Percentiles rank a stretch among this genome's conserved stretches.
Conservation (phyloP, 2,329 filamentous ascomycete genomes). For the Dactylellina drechsleri region DNA sequence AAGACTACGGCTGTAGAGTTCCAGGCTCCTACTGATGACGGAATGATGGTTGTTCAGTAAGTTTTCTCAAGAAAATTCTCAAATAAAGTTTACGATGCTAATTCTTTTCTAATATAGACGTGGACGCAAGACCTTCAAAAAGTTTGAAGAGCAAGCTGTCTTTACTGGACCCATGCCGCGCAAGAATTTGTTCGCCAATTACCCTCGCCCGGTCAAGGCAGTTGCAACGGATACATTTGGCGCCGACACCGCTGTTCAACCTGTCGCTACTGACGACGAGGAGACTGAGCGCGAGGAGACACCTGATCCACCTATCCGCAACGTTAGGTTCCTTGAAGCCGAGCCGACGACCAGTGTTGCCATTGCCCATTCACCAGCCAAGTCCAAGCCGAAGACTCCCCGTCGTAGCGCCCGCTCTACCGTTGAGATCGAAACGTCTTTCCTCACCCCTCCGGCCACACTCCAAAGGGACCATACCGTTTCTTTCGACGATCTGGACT, state of each 20-base stretch:
- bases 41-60: constrained; percentile 52
- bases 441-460: constrained; percentile 44
- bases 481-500: constrained; percentile 19
- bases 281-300: constrained; percentile 51
- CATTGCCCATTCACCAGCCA: constrained; percentile 25
- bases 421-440: constrained; percentile 34
- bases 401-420: constrained; percentile 30
- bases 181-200: constrained; percentile 48
- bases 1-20: constrained; percentile 15
- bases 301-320: constrained; percentile 36
- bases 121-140: constrained; percentile 30
- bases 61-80: constrained; percentile 6
- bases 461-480: constrained; percentile 31
- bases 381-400: constrained; percentile 39
- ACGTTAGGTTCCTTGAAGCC: constrained; percentile 47
- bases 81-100: constrained; percentile 9
- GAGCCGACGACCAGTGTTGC: constrained; percentile 9
- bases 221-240: neutral
- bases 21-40: constrained; percentile 20
- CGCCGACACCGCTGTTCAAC: neutral
- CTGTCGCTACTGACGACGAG: constrained; percentile 47
- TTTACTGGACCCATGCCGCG: constrained; percentile 39
- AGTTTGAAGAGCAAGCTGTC: constrained; percentile 26
- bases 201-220: constrained; percentile 6
- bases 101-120: constrained; percentile 25